Evolutionary conservation across 2,329 filamentous ascomycete genomes (phyloP).

Genomic region (Coleophoma cylindrospora): DNA sequence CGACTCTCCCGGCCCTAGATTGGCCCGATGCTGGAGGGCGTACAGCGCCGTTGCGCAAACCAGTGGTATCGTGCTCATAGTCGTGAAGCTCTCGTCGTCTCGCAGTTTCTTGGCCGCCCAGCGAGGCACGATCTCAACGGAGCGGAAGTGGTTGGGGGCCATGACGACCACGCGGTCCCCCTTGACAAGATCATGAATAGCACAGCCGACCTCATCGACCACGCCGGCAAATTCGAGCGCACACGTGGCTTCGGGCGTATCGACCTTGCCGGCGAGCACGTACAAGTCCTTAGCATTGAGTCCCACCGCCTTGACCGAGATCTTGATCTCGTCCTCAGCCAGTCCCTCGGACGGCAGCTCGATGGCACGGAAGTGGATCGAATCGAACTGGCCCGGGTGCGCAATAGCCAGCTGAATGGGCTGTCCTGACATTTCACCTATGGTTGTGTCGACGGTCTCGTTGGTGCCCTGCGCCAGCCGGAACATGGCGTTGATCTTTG

Average conservation of each 20-base stretch:
- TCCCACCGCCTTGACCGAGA: constrained; percentile 4
- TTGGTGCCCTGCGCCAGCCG: constrained; percentile 4
- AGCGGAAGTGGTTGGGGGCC: background rate
- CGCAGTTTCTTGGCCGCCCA: constrained; percentile 9
- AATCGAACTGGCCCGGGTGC: constrained; percentile 2
- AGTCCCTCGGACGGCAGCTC: background rate
- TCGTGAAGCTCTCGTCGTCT: constrained; percentile 14
- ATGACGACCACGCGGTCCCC: constrained; percentile 18
- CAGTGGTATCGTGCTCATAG: constrained; percentile 16
- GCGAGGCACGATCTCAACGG: background rate
- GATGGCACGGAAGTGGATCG: constrained; percentile 4
- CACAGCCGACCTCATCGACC: constrained; percentile 14
- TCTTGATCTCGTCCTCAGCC: background rate
- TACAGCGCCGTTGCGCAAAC: constrained; percentile 28
- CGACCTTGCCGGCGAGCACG: constrained; percentile 19
- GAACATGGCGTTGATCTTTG: constrained; percentile 3
- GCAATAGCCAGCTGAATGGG: background rate
- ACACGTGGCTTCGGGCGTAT: constrained; percentile 15
- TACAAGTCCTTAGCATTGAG: constrained; percentile 19
- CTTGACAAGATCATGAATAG: constrained; percentile 8
- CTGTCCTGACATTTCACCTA: background rate
- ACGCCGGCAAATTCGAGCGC: constrained; percentile 23
- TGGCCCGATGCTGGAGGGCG: constrained; percentile 23
- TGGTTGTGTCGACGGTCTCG: background rate
- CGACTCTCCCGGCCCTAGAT: constrained; percentile 14